Conservation (phyloP, 2,329 filamentous ascomycete genomes). For the Fusarium robinianum region DNA sequence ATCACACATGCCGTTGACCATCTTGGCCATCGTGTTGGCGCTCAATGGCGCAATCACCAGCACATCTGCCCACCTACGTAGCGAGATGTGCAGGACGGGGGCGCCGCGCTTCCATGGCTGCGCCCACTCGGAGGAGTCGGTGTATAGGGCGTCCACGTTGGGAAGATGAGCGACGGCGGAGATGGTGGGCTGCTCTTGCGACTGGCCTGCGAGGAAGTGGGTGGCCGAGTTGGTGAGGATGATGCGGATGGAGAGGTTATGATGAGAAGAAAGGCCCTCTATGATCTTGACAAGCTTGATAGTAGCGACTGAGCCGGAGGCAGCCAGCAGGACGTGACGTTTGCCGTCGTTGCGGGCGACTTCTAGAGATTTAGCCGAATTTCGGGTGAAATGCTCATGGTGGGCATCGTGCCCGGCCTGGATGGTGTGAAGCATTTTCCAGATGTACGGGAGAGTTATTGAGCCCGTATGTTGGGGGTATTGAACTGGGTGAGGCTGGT, state of each 20-base stretch:
- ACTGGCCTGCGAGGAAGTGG: constrained; percentile 77
- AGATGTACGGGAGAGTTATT: background rate
- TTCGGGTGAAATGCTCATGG: constrained; percentile 29
- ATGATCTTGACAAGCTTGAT: constrained; percentile 79
- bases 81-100: constrained; percentile 88
- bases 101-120: constrained; percentile 76
- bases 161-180: constrained; percentile 61
- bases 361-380: constrained; percentile 41
- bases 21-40: constrained; percentile 85
- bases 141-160: constrained; percentile 80
- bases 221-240: constrained; percentile 75
- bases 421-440: constrained; percentile 30
- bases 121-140: constrained; percentile 84
- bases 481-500: background rate
- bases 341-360: constrained; percentile 45
- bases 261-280: constrained; percentile 55
- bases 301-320: constrained; percentile 71
- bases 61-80: constrained; percentile 77
- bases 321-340: constrained; percentile 49
- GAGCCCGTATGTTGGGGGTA: background rate
- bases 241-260: constrained; percentile 77
- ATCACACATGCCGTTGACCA: constrained; percentile 77
- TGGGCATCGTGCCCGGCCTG: constrained; percentile 32
- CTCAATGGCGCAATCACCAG: constrained; percentile 80
- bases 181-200: constrained; percentile 74